phyloP scores from a whole-genome alignment of 768 basidiomycete species.

The Antrodiella citrinella region DNA sequence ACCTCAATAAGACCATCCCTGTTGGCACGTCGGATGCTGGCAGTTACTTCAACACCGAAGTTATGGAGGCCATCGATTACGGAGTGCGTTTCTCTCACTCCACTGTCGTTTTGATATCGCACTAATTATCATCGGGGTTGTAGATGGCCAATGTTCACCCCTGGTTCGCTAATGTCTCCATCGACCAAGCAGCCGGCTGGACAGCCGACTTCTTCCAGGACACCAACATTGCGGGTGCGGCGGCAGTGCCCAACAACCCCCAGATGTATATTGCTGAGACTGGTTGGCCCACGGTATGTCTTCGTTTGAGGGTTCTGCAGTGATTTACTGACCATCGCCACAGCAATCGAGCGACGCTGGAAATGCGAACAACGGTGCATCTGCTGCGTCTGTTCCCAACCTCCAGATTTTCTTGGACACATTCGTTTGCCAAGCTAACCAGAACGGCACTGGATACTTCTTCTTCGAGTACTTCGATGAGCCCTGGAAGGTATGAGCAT shows the following conservation, averaged over 20 bases:
- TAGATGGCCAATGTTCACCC: conserved; percentile 89
- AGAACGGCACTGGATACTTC: conserved; percentile 79
- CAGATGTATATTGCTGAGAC: conserved; percentile 92
- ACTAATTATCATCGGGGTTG: not conserved
- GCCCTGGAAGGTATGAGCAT: conserved; percentile 53
- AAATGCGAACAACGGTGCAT: conserved; percentile 61
- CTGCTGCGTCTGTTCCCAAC: conserved; percentile 49
- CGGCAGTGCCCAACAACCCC: conserved; percentile 58
- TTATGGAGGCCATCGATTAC: conserved; percentile 59
- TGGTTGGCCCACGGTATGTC: conserved; percentile 68
- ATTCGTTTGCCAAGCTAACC: conserved; percentile 83
- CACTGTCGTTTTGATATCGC: not conserved
- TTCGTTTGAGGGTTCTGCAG: not conserved
- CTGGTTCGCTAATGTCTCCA: conserved; percentile 82
- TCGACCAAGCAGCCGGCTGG: conserved; percentile 69
- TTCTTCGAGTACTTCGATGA: conserved; percentile 83
- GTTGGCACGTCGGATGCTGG: conserved; percentile 86
- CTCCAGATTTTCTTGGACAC: conserved; percentile 79
- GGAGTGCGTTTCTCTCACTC: conserved; percentile 38
- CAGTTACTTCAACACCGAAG: conserved; percentile 66
- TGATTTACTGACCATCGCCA: not conserved
- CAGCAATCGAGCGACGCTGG: conserved; percentile 43
- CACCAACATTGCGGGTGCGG: conserved; percentile 53
- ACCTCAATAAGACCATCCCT: conserved; percentile 49
- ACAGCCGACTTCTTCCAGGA: conserved; percentile 69